Evolutionary conservation across 192 early-diverging fungal species (phyloP).

Genomic region (Rhizophagus prolifer): DNA sequence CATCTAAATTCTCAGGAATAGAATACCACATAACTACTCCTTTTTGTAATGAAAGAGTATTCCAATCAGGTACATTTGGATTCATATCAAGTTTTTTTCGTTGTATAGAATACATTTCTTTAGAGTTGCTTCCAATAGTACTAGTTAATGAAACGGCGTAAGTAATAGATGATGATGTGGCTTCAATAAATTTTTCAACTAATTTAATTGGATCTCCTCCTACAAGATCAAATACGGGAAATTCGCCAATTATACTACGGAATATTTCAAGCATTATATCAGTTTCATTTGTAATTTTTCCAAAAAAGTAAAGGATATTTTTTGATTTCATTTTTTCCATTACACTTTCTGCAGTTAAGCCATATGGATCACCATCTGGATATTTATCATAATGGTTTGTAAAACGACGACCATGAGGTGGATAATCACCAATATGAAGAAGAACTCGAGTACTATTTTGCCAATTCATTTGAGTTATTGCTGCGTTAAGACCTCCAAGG

Average conservation of each 20-base stretch:
- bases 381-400: background rate
- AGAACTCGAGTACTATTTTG: conserved; percentile 13
- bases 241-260: conserved; percentile 22
- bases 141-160: conserved; percentile 19
- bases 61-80: conserved; percentile 8
- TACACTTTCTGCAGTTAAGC: conserved; percentile 26
- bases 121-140: background rate
- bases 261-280: conserved; percentile 26
- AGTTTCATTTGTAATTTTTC: conserved; percentile 26
- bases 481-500: conserved; percentile 31
- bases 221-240: conserved; percentile 26
- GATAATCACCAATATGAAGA: conserved; percentile 26
- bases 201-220: conserved; percentile 19
- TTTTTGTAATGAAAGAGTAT: background rate
- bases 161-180: conserved; percentile 12
- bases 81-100: conserved; percentile 4
- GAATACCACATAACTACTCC: background rate
- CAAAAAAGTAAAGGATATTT: conserved; percentile 28
- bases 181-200: conserved; percentile 5
- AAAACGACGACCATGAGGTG: conserved; percentile 29
- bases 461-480: conserved; percentile 20
- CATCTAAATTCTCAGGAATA: background rate
- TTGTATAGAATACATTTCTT: background rate
- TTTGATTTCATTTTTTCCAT: conserved; percentile 14
- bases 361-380: conserved; percentile 28